phyloP scores from a whole-genome alignment of 257 asterid genomes.

The Nicotiana benthamiana region DNA sequence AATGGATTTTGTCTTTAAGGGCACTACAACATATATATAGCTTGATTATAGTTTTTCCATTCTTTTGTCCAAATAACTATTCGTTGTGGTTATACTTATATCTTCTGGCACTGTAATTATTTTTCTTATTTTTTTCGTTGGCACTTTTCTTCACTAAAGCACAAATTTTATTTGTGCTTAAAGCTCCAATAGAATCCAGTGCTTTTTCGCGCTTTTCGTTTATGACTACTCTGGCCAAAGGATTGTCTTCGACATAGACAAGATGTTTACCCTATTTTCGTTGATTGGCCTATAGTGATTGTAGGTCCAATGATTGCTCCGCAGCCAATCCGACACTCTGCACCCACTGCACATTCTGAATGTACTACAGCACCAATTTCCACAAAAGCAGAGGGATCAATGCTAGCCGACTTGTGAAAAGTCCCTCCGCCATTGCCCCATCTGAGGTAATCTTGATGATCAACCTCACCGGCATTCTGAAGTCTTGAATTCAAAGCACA shows the following conservation, averaged over 20 bases:
- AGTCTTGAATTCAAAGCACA: slow-evolving; percentile 25
- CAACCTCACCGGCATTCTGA: slow-evolving; percentile 29
- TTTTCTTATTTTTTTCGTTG: too few species aligned
- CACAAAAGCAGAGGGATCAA: slow-evolving; percentile 70
- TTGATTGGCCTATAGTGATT: slow-evolving; percentile 65
- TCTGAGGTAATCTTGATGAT: slow-evolving; percentile 35
- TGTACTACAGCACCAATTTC: slow-evolving; percentile 71
- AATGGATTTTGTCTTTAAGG: too few species aligned
- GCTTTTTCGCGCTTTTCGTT: too few species aligned
- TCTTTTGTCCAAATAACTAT: too few species aligned
- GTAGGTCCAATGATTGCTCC: slow-evolving; percentile 76
- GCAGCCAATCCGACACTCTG: slow-evolving; percentile 55
- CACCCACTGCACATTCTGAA: slow-evolving; percentile 52
- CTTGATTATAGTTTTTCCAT: too few species aligned
- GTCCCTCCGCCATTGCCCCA: slow-evolving; percentile 84
- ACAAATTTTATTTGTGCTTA: too few species aligned
- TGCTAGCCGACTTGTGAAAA: slow-evolving; percentile 53
- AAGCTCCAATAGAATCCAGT: too few species aligned
- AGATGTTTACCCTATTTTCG: slow-evolving; percentile 63
- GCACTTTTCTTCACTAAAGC: too few species aligned
- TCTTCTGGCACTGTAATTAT: too few species aligned
- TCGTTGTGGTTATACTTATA: too few species aligned
- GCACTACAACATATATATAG: too few species aligned
- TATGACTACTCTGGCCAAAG: not conserved
- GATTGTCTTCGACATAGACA: not conserved